Percentiles rank a stretch among this genome's conserved stretches.
Evolutionary conservation across 257 asterid genomes (phyloP).

Genomic region (Thymus mandschuricus): DNA sequence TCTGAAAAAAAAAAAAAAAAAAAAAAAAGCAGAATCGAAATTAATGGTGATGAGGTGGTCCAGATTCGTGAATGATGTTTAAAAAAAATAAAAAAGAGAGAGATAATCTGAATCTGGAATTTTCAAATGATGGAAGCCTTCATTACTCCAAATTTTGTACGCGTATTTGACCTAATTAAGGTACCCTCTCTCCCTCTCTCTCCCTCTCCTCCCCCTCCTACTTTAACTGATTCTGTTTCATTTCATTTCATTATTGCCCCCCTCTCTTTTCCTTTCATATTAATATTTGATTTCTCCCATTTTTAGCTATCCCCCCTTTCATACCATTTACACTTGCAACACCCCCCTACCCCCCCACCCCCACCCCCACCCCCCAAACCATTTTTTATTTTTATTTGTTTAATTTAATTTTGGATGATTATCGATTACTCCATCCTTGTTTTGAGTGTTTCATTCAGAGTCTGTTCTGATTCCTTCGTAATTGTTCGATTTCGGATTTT

Average conservation of each 20-base stretch:
- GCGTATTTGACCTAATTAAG: constrained; percentile 42
- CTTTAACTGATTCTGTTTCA: constrained; percentile 27
- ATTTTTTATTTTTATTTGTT: too few species aligned
- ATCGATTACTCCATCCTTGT: too few species aligned
- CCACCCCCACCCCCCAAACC: too few species aligned
- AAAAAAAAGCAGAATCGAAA: constrained; percentile 39
- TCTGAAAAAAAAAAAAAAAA: constrained; percentile 1
- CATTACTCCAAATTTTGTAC: constrained; percentile 23
- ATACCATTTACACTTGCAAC: neutral
- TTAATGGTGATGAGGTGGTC: constrained; percentile 59
- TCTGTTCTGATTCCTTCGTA: too few species aligned
- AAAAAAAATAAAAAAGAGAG: neutral
- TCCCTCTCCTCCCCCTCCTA: neutral
- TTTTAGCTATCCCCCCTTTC: neutral
- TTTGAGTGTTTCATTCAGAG: too few species aligned
- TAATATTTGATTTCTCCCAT: neutral
- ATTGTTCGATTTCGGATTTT: too few species aligned
- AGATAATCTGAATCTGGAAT: constrained; percentile 19
- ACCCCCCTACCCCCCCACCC: neutral
- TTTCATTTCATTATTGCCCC: too few species aligned
- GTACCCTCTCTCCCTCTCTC: neutral
- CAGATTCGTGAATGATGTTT: constrained; percentile 30
- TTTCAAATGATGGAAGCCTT: constrained; percentile 18
- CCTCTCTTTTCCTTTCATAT: neutral
- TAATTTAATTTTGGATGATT: too few species aligned